Conservation (phyloP, 371 early-diverging fungal species). For the Mortierella sp. region DNA sequence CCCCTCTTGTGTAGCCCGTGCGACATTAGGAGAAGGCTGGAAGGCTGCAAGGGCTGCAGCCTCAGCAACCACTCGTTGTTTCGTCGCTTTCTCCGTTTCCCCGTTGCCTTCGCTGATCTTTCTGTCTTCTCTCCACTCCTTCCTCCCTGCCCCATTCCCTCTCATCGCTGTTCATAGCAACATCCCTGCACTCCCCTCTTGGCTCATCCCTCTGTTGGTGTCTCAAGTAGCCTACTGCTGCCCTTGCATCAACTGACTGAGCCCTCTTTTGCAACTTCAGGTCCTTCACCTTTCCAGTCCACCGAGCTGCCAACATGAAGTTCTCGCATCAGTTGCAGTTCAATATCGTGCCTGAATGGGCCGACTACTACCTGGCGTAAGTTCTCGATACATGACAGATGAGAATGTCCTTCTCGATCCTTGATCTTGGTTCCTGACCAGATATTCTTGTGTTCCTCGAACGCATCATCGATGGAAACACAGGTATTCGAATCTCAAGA, state of each 20-base stretch:
- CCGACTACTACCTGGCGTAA: conserved; percentile 80
- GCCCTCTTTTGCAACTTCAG: background rate
- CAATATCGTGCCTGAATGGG: conserved; percentile 94
- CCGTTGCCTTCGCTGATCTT: background rate
- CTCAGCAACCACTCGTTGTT: too few relatives aligned
- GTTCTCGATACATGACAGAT: conserved; percentile 7
- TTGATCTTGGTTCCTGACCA: too few relatives aligned
- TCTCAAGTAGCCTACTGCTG: too few relatives aligned
- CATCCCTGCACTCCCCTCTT: conserved; percentile 1
- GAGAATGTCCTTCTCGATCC: background rate
- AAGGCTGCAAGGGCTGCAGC: too few relatives aligned
- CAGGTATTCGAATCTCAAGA: conserved; percentile 91
- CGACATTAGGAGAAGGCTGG: too few relatives aligned
- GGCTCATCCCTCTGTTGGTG: too few relatives aligned
- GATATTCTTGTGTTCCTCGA: too few relatives aligned
- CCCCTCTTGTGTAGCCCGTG: too few relatives aligned
- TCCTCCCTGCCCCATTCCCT: background rate
- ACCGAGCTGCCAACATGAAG: conserved; percentile 71
- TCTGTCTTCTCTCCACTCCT: background rate
- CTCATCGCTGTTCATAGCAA: background rate
- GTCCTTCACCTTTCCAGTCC: background rate
- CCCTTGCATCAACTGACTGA: background rate
- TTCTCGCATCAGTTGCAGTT: conserved; percentile 90
- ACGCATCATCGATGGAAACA: too few relatives aligned
- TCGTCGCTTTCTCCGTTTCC: background rate